Evolutionary conservation across 495 filamentous ascomycete species (phyloP), one percentile per base, ranked within the genome.

Genomic region (Sabuloglossum arenarium): DNA sequence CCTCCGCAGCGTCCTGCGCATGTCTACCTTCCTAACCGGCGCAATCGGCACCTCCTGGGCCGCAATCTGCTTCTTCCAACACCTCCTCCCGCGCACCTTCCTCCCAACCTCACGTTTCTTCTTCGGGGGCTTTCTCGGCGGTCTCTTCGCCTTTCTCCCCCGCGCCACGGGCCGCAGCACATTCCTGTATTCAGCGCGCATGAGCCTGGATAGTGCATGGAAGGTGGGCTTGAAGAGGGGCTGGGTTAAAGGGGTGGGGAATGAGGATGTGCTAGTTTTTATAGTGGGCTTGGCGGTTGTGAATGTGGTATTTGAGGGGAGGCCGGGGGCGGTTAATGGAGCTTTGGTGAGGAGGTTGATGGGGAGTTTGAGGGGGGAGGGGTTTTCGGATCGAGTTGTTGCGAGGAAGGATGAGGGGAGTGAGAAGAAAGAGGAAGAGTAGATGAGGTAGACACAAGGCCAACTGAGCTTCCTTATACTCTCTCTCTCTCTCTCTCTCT

Each of bases 141-240:
- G 91, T 1, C 61, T 89, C 19, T 95, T 88, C 77, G 84, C 84
- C 4, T 79, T 84, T 64, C 67, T 94, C 12, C 76, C 84, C 59
- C 69, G 78, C 10, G 69, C 71, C 16, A 71, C 77, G 49, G 84
- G 81, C 39, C 64, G 82, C 8, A 68, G 69, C 3, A 77, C 79
- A 55, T 85, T 85, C 65, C 59, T 94, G 59, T 86, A 88, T 60
- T 77, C 78, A 45, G 79, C 81, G 56, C 74, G 88, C 23, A 64
- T 80, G 9, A 85, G 82, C 39, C 69, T 94, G 30, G 84, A 94
- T 62, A 82, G 77, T 34, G 64, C 85, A 45, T 97, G 87, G 87
- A 94, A 94, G 72, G 84, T 94, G 0, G 85, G 88, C 11, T 77
- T 80, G 50, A 97, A 97, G 77, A 73, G 80, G 32, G 76, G 85